Conservation (phyloP, 208 protist genomes). For the Phytomonas serpens region DNA sequence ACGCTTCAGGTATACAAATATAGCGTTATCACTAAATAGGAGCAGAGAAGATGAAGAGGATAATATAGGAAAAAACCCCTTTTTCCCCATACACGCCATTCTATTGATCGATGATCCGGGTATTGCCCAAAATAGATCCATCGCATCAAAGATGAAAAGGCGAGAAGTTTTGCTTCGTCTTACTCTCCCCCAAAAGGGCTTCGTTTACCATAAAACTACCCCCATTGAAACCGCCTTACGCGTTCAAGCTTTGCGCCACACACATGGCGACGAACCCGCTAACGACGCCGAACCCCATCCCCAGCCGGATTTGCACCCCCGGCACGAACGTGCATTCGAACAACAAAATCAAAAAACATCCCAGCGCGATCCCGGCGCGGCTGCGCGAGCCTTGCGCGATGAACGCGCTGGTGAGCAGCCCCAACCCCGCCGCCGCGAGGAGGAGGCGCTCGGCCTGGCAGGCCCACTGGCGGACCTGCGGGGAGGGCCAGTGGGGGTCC, state of each 20-base stretch:
- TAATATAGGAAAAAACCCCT: not conserved
- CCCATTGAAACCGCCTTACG: not conserved
- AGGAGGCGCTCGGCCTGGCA: conserved; percentile 20
- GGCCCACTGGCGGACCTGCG: not conserved
- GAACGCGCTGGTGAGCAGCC: conserved; percentile 43
- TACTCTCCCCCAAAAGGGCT: not conserved
- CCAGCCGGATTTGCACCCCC: conserved; percentile 19
- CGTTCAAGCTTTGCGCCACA: not conserved
- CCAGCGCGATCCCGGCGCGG: conserved; percentile 31
- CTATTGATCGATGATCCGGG: not conserved
- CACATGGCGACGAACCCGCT: conserved; percentile 23
- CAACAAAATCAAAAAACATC: conserved; percentile 32
- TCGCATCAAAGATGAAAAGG: not conserved
- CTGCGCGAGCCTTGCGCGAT: conserved; percentile 30
- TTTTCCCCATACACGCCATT: not conserved
- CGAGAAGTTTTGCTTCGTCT: not conserved
- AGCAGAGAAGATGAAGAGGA: not conserved
- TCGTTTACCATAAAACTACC: not conserved
- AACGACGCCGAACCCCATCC: conserved; percentile 32
- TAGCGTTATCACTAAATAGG: not conserved
- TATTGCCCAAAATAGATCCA: not conserved
- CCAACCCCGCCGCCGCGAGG: conserved; percentile 30
- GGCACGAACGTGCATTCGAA: conserved; percentile 27
- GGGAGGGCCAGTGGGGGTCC: not conserved
- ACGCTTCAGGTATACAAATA: not conserved